Evolutionary conservation across 768 basidiomycete species (phyloP), one percentile per base, ranked within the genome.

Genomic region (Mrakia blollopis): DNA sequence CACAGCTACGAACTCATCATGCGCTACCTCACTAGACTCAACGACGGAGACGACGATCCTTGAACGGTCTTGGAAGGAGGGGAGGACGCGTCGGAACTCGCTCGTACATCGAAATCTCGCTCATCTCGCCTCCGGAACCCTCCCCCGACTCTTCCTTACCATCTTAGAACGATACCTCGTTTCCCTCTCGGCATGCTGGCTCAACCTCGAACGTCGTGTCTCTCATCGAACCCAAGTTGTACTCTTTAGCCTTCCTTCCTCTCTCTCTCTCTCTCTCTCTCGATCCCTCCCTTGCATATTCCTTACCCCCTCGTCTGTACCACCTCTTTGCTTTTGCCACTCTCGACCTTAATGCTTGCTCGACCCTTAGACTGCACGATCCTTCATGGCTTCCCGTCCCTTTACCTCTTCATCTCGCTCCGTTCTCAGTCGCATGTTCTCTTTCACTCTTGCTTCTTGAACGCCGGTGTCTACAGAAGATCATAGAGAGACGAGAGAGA

Each of bases 1-100:
- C 18, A 1, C 23, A 72, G 71, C 0, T 72, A 72, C 32, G 71
- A 72, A 37, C 54, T 72, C 47, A 72, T 72, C 18, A 72, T 72
- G 71, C 71, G 32, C 7, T 57, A 72, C 52, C 71, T 72, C 32
- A 57, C 71, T 6, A 37, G 57, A 2, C 71, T 68, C 35, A 68
- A 68, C 65, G 23, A 68, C 35, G 37, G 37, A 44, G 65, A 68
- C 18, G 39, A 37, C 65, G 32, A 68, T 13, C n/a, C 30, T 8
- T 30, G 37, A 35, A 13, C 21, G 32, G 5, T 2, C 7, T 50
- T 21, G 16, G 47, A 18, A 18, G 47, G 47, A 50, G 47, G 47
- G 47, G 47, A 50, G 47, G 47, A 50, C 47, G 47, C 63, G 30
- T 65, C 63, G 21, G 2, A 39, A 30, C 63, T 35, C 63, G 57